These are phyloP conservation scores for Populus hybrid DNA, from an alignment of 441 rosid genomes.

Conservation along the genomic window DNA sequence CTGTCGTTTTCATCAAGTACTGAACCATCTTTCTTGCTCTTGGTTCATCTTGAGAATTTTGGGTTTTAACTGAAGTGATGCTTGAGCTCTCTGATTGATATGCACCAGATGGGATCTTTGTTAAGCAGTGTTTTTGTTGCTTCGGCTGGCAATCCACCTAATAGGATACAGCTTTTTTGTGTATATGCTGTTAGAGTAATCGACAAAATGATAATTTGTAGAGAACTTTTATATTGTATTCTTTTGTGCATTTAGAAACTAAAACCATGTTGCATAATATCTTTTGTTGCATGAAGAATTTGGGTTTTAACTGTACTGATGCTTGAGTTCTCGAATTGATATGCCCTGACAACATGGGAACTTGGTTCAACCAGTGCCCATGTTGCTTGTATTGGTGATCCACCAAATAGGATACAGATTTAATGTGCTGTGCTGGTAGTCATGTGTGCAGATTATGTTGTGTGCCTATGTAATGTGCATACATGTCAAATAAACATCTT, in stretches of 20 bases:
- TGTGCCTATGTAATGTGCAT: not conserved
- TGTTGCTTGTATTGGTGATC: not conserved
- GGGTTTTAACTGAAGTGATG: no score
- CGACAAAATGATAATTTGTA: not conserved
- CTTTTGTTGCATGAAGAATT: not conserved
- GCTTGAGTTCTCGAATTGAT: not conserved
- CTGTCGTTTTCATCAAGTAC: not conserved
- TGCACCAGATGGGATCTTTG: not conserved
- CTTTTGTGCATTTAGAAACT: not conserved
- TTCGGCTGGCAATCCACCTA: not conserved
- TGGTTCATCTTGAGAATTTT: not conserved
- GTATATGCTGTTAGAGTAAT: not conserved
- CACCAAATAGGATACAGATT: not conserved
- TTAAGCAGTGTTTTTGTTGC: not conserved
- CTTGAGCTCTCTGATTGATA: not conserved
- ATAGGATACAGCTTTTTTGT: not conserved
- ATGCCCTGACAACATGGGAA: not conserved
- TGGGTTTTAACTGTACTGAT: not conserved
- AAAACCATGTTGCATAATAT: not conserved
- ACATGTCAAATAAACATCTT: not conserved
- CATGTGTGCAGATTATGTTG: not conserved
- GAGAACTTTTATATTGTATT: not conserved
- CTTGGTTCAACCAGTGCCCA: not conserved
- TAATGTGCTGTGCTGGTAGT: not conserved
- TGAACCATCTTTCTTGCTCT: not conserved